Conservation (phyloP, 495 filamentous ascomycete species). For the Tuber calosporum region DNA sequence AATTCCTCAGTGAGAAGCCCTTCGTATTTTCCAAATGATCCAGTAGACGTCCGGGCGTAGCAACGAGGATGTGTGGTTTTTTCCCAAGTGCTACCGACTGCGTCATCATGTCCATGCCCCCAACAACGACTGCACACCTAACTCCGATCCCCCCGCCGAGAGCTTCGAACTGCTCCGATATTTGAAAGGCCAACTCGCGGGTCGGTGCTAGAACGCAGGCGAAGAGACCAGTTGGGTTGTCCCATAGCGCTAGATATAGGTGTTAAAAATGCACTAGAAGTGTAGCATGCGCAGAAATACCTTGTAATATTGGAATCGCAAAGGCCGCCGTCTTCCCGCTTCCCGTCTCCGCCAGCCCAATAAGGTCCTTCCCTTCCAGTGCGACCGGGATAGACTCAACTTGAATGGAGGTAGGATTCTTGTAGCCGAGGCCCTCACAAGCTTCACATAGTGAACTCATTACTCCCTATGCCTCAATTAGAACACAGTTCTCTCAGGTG, state of each 20-base stretch:
- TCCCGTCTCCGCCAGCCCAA: constrained; percentile 90
- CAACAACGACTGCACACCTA: constrained; percentile 69
- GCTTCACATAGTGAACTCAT: constrained; percentile 83
- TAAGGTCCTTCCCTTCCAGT: constrained; percentile 73
- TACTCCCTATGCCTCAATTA: constrained; percentile 52
- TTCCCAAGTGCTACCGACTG: constrained; percentile 83
- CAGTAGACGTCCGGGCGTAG: constrained; percentile 80
- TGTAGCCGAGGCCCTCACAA: constrained; percentile 72
- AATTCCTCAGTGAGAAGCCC: constrained; percentile 69
- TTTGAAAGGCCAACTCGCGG: constrained; percentile 85
- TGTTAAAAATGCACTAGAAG: constrained; percentile 18
- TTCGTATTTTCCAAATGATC: constrained; percentile 97
- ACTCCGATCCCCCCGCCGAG: constrained; percentile 78
- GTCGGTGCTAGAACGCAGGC: constrained; percentile 82
- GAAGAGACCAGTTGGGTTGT: constrained; percentile 69
- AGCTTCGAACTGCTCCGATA: constrained; percentile 72
- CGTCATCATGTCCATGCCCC: constrained; percentile 90
- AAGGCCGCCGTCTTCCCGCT: constrained; percentile 92
- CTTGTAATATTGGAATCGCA: constrained; percentile 76
- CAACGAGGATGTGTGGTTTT: constrained; percentile 81
- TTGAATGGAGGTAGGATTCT: constrained; percentile 74
- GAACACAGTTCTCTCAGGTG: neutral
- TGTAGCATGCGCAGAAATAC: constrained; percentile 33
- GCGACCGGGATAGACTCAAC: constrained; percentile 70
- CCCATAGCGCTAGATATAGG: constrained; percentile 54